Conservation (phyloP, 345 rosid species). For the Citrus glauca region DNA sequence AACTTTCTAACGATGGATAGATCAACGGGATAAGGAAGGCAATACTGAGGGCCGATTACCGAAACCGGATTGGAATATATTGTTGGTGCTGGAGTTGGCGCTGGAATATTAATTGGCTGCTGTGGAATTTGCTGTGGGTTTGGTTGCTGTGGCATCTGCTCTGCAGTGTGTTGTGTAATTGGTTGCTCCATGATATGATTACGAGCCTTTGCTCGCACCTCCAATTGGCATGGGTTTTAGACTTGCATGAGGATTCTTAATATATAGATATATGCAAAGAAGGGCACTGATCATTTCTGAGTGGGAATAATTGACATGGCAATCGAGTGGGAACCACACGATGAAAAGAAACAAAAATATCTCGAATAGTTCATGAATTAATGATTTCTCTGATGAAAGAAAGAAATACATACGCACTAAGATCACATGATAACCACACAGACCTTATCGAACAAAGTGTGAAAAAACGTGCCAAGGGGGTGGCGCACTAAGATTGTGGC, state of each 20-base stretch:
- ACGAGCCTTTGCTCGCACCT: background rate
- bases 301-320: background rate
- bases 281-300: background rate
- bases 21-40: constrained; percentile 20
- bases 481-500: background rate
- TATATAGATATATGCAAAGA: background rate
- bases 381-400: too few relatives aligned
- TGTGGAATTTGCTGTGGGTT: background rate
- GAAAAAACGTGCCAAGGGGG: background rate
- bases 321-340: too few relatives aligned
- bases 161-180: background rate
- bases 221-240: background rate
- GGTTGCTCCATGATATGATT: background rate
- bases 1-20: constrained; percentile 21
- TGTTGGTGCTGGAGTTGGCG: background rate
- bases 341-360: too few relatives aligned
- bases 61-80: background rate
- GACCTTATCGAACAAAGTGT: background rate
- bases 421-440: background rate
- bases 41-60: constrained; percentile 17
- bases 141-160: background rate
- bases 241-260: background rate
- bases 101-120: background rate
- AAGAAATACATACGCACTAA: too few relatives aligned
- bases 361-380: too few relatives aligned